Percentiles rank a stretch among this genome's conserved stretches.
These are phyloP conservation scores for Lentinula raphanica DNA, from an alignment of 768 basidiomycete species.

Conservation along the genomic window DNA sequence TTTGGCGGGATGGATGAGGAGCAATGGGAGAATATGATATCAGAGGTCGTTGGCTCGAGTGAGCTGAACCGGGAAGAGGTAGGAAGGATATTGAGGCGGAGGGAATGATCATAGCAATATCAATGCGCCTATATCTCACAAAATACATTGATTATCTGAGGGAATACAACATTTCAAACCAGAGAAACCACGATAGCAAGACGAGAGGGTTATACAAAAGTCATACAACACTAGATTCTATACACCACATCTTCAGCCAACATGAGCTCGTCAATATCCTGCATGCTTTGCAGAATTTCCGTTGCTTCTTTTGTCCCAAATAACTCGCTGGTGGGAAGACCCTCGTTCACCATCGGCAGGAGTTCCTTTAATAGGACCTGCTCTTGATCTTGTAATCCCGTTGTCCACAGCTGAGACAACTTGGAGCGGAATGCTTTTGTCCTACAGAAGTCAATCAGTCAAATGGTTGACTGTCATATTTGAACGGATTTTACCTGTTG, in stretches of 20 bases:
- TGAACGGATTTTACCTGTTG: background rate
- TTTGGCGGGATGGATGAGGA: slow-evolving; percentile 42
- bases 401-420: slow-evolving; percentile 67
- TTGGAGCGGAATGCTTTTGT: slow-evolving; percentile 75
- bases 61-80: slow-evolving; percentile 64
- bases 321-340: slow-evolving; percentile 57
- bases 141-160: background rate
- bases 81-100: slow-evolving; percentile 44
- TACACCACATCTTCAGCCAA: slow-evolving; percentile 83
- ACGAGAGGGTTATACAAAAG: background rate
- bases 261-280: slow-evolving; percentile 78
- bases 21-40: slow-evolving; percentile 52
- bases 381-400: slow-evolving; percentile 68
- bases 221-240: slow-evolving; percentile 53
- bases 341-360: slow-evolving; percentile 71
- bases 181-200: background rate
- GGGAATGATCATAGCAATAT: slow-evolving; percentile 12
- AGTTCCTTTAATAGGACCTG: slow-evolving; percentile 67
- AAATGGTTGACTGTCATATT: background rate
- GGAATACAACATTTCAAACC: background rate
- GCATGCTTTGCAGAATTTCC: slow-evolving; percentile 69
- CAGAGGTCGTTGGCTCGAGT: slow-evolving; percentile 50
- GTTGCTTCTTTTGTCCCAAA: slow-evolving; percentile 84
- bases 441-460: slow-evolving; percentile 33
- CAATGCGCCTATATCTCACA: background rate